Evolutionary conservation across 148 eudicot genomes (phyloP), one percentile per base, ranked within the genome.

Genomic region (Polygonum maritimum): DNA sequence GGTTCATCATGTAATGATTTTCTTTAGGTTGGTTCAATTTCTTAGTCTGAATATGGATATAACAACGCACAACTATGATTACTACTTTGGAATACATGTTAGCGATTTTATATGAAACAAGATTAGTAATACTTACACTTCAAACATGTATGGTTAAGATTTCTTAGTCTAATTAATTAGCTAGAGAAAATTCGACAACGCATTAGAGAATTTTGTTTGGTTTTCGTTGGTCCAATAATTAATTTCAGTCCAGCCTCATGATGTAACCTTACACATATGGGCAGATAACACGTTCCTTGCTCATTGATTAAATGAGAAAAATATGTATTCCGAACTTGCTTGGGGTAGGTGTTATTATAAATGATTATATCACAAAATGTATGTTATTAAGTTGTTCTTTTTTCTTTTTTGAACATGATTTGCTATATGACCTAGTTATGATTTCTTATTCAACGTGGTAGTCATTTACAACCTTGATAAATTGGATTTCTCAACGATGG

Each of bases 211-310:
- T 60, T 22, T 60, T 22, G 35, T 8, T 58, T 31, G 67, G 35
- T 58, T 10, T 39, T 39, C 4, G 41, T 39, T 39, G 47, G 47
- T 44, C 1, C 69, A 62, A 62, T 62, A 62, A 62, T 62, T 62
- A 62, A 62, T 62, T 31, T 3, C 12, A 62, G 69, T 12, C 38
- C 36, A 51, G 55, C 55, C 55, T 13, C 55, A 21, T 31, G 71
- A 67, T 67, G 71, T 67, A 67, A 67, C 71, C 45, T 67, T 67
- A 78, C 54, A 54, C 75, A 67, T 65, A 65, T 36, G 71, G 21
- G 71, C 41, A 67, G 21, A 67, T 67, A 67, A 67, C 44, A 67
- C 44, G 69, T 62, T 19, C 38, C 16, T 26, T 31, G 35, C 40
- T 3, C 4, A 62, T 10, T 2, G 33, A 31, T 31, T 62, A 31